A percentile compares a stretch with the other conserved stretches of the same genome.
phyloP scores from a whole-genome alignment of 331 rosid genomes.

The Quercus phellos region DNA sequence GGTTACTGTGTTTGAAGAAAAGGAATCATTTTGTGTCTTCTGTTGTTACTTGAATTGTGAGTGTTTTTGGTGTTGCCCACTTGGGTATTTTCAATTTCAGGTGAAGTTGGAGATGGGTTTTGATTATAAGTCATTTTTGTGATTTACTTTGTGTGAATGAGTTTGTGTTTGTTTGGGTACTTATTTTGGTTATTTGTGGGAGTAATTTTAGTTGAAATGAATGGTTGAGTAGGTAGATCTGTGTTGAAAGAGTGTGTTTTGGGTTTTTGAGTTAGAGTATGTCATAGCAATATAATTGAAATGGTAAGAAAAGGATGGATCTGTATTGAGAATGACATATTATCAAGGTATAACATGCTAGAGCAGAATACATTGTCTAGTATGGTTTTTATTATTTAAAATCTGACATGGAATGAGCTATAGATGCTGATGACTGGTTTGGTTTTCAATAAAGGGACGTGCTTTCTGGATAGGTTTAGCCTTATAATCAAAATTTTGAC shows the following conservation, averaged over 20 bases:
- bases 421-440: background rate
- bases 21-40: background rate
- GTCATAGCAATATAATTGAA: background rate
- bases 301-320: background rate
- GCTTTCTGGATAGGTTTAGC: background rate
- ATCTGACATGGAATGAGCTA: background rate
- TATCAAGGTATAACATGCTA: background rate
- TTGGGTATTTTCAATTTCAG: background rate
- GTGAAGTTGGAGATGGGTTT: background rate
- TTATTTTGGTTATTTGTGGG: background rate
- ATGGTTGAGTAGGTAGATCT: constrained; percentile 30
- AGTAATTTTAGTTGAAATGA: constrained; percentile 22
- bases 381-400: background rate
- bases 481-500: background rate
- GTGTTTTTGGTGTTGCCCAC: constrained; percentile 5
- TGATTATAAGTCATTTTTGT: background rate
- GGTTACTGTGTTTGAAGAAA: background rate
- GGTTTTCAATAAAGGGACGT: background rate
- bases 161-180: background rate
- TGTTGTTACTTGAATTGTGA: background rate
- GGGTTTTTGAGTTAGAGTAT: constrained; percentile 8
- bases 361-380: background rate
- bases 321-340: background rate
- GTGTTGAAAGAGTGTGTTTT: constrained; percentile 9
- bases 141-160: background rate